Evolutionary conservation across 352 stramenopile genomes (phyloP).

Genomic region (Pythium sp.): DNA sequence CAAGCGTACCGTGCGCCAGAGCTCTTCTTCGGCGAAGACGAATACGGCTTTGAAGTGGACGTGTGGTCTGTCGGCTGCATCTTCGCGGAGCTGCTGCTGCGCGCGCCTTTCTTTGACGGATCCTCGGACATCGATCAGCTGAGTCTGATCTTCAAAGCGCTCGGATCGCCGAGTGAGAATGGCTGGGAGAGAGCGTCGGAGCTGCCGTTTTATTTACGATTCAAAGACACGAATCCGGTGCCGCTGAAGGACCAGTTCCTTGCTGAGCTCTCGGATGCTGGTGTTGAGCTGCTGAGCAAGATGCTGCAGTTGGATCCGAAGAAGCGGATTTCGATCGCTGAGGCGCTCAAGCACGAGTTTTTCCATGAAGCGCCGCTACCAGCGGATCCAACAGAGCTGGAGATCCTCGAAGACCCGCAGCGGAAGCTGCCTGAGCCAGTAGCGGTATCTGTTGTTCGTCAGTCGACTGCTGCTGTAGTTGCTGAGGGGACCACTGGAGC

Average conservation of each 20-base stretch:
- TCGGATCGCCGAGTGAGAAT: conserved; percentile 66
- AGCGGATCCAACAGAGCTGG: conserved; percentile 22
- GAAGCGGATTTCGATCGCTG: conserved; percentile 49
- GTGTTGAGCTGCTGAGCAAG: conserved; percentile 50
- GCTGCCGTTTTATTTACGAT: conserved; percentile 75
- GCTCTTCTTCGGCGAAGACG: conserved; percentile 72
- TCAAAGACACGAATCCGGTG: conserved; percentile 60
- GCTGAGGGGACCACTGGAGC: not conserved
- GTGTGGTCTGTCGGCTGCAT: conserved; percentile 82
- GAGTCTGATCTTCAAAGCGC: conserved; percentile 61
- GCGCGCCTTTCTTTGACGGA: conserved; percentile 56
- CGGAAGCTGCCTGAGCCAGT: conserved; percentile 1
- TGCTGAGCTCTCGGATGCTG: conserved; percentile 35
- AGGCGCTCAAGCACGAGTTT: conserved; percentile 60
- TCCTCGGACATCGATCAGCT: conserved; percentile 80
- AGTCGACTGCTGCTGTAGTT: not conserved
- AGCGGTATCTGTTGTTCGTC: not conserved
- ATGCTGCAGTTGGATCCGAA: conserved; percentile 58
- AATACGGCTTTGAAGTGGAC: conserved; percentile 60
- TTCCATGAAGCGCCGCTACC: conserved; percentile 51
- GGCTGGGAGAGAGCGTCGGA: conserved; percentile 48
- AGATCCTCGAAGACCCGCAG: conserved; percentile 28
- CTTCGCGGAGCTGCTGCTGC: conserved; percentile 74
- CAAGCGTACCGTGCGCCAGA: conserved; percentile 70
- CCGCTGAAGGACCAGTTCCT: conserved; percentile 61